Conservation (phyloP, 2,329 filamentous ascomycete genomes). For the Diaporthe nobilis region DNA sequence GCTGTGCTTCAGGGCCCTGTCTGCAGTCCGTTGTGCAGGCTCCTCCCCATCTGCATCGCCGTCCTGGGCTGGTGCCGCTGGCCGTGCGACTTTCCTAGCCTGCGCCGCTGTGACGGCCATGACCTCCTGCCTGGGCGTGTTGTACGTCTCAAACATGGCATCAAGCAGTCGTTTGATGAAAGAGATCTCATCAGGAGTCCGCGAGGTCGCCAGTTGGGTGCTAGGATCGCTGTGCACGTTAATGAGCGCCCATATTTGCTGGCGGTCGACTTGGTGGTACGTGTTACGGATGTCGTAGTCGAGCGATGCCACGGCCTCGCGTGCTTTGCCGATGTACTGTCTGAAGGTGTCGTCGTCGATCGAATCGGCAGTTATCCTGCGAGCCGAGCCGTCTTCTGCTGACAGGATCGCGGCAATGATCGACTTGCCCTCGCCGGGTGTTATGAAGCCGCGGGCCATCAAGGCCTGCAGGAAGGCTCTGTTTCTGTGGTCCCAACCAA, state of each 20-base stretch:
- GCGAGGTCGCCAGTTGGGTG: conserved; percentile 88
- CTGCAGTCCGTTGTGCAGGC: conserved; percentile 53
- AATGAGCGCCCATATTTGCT: conserved; percentile 85
- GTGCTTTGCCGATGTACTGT: conserved; percentile 78
- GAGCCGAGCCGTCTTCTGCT: conserved; percentile 57
- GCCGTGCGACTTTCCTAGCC: conserved; percentile 77
- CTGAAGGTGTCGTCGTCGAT: conserved; percentile 78
- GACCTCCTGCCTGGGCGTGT: conserved; percentile 83
- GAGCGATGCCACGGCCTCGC: conserved; percentile 80
- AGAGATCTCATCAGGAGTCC: conserved; percentile 85
- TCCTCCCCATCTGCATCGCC: conserved; percentile 52
- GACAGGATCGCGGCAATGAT: conserved; percentile 84
- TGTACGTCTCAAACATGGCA: conserved; percentile 91
- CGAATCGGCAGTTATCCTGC: conserved; percentile 68
- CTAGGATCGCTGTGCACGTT: conserved; percentile 89
- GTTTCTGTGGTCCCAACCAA: conserved; percentile 73
- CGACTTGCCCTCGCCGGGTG: conserved; percentile 78
- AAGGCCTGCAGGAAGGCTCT: conserved; percentile 94
- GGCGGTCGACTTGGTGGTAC: conserved; percentile 75
- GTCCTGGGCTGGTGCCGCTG: conserved; percentile 55
- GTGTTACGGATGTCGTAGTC: conserved; percentile 89
- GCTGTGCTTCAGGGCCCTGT: conserved; percentile 77
- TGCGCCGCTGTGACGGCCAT: conserved; percentile 87
- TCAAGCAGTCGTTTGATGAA: conserved; percentile 92
- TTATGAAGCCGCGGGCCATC: conserved; percentile 83